Evolutionary conservation across 176 grass and related monocot species (phyloP).

Genomic region (Rhynchospora tenuis): DNA sequence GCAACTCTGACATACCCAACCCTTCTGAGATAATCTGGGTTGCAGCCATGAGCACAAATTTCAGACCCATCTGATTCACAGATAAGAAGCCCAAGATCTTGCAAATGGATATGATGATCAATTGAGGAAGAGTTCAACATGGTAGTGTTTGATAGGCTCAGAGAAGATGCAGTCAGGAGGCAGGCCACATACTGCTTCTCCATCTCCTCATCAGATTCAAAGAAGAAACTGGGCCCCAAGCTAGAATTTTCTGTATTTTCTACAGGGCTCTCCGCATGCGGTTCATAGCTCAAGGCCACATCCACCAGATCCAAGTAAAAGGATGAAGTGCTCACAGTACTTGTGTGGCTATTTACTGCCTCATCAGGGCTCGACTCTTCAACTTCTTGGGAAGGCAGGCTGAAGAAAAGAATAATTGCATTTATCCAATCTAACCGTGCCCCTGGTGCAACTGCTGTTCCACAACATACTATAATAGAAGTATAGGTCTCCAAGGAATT

Average conservation of each 20-base stretch:
- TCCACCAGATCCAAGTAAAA: conserved; percentile 90
- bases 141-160: conserved; percentile 73
- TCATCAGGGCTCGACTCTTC: conserved; percentile 32
- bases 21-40: conserved; percentile 52
- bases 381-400: conserved; percentile 40
- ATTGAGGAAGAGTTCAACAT: conserved; percentile 28
- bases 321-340: conserved; percentile 31
- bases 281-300: conserved; percentile 92
- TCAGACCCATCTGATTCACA: conserved; percentile 41
- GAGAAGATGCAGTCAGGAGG: conserved; percentile 89
- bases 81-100: conserved; percentile 89
- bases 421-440: conserved; percentile 95
- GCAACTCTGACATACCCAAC: conserved; percentile 63
- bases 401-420: conserved; percentile 56
- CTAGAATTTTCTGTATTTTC: conserved; percentile 33
- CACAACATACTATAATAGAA: conserved; percentile 60
- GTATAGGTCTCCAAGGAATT: conserved; percentile 57
- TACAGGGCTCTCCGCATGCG: conserved; percentile 37
- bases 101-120: conserved; percentile 69
- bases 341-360: conserved; percentile 24
- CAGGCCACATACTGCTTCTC: conserved; percentile 38
- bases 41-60: conserved; percentile 43
- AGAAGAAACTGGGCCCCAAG: conserved; percentile 17
- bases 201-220: conserved; percentile 26
- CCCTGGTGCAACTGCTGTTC: conserved; percentile 82